These are phyloP conservation scores for Mucor mucedo DNA, from an alignment of 371 early-diverging fungal species.

Conservation along the genomic window DNA sequence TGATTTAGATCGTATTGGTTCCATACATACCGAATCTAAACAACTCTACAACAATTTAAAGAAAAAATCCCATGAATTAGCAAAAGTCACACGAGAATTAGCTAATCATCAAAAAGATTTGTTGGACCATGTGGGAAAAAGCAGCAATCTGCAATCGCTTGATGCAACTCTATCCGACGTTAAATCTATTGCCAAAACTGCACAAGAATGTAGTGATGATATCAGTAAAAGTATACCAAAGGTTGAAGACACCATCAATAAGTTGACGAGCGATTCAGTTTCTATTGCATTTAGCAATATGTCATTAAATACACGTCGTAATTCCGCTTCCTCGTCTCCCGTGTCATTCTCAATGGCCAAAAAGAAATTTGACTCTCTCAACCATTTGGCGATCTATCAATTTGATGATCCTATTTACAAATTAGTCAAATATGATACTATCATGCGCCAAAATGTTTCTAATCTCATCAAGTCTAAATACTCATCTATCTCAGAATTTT, in stretches of 20 bases:
- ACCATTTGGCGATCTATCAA: conserved; percentile 69
- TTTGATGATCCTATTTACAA: conserved; percentile 65
- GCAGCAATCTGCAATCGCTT: conserved; percentile 34
- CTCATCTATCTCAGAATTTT: conserved; percentile 41
- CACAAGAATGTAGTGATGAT: conserved; percentile 35
- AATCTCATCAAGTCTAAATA: conserved; percentile 36
- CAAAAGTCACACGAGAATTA: background rate
- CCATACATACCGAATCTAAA: conserved; percentile 18
- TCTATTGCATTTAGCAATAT: conserved; percentile 18
- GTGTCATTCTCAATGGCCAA: conserved; percentile 8
- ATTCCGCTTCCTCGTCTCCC: background rate
- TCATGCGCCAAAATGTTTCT: conserved; percentile 39
- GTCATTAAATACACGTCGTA: background rate
- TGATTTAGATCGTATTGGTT: conserved; percentile 24
- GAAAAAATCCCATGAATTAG: conserved; percentile 29
- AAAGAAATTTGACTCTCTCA: conserved; percentile 61
- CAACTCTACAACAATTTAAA: conserved; percentile 28
- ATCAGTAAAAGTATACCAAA: conserved; percentile 43
- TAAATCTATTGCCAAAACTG: conserved; percentile 22
- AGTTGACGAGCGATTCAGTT: conserved; percentile 30
- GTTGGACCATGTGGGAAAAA: conserved; percentile 28
- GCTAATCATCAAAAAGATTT: conserved; percentile 32
- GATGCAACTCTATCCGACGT: conserved; percentile 39
- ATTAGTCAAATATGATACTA: conserved; percentile 35
- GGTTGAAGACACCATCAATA: conserved; percentile 38